Conservation (phyloP, 2,329 filamentous ascomycete genomes). For the Diaporthe sp. region DNA sequence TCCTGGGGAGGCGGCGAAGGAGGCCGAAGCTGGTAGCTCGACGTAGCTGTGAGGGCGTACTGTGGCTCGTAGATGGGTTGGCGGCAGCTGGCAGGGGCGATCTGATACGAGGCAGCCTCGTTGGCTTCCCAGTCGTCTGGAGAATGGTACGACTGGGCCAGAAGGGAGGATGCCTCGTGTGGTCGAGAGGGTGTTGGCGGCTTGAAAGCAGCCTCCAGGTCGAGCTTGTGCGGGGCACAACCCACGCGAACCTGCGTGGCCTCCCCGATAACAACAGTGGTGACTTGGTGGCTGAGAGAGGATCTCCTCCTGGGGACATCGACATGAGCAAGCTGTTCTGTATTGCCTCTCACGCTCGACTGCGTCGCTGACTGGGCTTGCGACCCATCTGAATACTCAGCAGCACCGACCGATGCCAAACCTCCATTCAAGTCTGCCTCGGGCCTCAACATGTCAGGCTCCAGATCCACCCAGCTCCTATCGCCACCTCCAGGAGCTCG, state of each 20-base stretch:
- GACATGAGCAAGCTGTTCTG: slow-evolving; percentile 8
- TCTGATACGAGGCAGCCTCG: slow-evolving; percentile 19
- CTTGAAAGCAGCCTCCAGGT: slow-evolving; percentile 4
- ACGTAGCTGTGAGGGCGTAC: background rate
- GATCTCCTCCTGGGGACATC: slow-evolving; percentile 33
- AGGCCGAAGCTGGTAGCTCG: slow-evolving; percentile 21
- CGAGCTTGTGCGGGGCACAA: background rate
- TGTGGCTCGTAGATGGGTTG: slow-evolving; percentile 7
- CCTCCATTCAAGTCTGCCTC: background rate
- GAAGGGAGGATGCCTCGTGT: background rate
- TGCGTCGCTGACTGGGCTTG: background rate
- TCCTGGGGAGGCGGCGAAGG: slow-evolving; percentile 20
- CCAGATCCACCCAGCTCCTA: slow-evolving; percentile 42
- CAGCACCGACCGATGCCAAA: background rate
- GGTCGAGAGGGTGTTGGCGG: slow-evolving; percentile 1
- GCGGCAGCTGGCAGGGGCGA: slow-evolving; percentile 2
- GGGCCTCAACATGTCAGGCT: slow-evolving; percentile 32
- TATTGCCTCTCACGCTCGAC: background rate
- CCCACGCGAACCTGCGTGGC: slow-evolving; percentile 7
- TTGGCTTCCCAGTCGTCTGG: background rate
- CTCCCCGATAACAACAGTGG: slow-evolving; percentile 11
- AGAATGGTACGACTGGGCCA: background rate
- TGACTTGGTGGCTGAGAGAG: slow-evolving; percentile 35
- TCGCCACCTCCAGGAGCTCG: slow-evolving; percentile 4
- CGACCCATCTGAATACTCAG: slow-evolving; percentile 8